Percentiles rank a stretch among this genome's conserved stretches.
Conservation (phyloP, 495 filamentous ascomycete genomes). For the Pseudotulostoma volvatum region DNA sequence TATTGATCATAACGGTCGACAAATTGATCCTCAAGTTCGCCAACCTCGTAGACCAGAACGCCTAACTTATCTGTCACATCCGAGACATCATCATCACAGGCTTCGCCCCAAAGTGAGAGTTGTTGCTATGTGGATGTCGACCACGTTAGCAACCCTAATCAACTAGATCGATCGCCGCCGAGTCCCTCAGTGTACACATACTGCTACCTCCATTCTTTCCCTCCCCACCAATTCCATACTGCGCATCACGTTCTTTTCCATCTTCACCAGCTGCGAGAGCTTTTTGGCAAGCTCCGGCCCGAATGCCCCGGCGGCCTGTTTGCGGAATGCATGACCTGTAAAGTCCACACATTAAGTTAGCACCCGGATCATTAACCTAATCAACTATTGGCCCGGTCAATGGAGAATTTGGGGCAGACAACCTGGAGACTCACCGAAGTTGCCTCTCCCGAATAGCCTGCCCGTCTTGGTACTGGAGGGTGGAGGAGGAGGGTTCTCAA, state of each 20-base stretch:
- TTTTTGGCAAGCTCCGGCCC: constrained; percentile 95
- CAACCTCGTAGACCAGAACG: constrained; percentile 94
- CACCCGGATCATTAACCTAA: too few relatives aligned
- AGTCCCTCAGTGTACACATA: constrained; percentile 28
- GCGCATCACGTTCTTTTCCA: constrained; percentile 99
- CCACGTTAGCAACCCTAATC: constrained; percentile 12
- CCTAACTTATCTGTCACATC: constrained; percentile 98
- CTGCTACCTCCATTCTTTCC: constrained; percentile 95
- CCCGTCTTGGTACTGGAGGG: constrained; percentile 77
- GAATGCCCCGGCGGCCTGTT: constrained; percentile 79
- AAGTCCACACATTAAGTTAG: neutral
- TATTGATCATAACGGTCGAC: constrained; percentile 99
- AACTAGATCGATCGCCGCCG: constrained; percentile 4
- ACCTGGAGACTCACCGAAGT: constrained; percentile 51
- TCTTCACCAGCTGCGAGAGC: constrained; percentile 93
- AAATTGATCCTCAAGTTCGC: constrained; percentile 93
- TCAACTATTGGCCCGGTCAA: too few relatives aligned
- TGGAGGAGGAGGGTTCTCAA: constrained; percentile 86
- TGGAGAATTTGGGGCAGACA: too few relatives aligned
- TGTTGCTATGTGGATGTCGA: constrained; percentile 60
- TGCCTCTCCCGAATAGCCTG: constrained; percentile 71
- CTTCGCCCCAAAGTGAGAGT: constrained; percentile 95
- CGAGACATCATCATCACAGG: constrained; percentile 91
- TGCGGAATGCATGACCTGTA: constrained; percentile 84
- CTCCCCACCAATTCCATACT: constrained; percentile 88